Evolutionary conservation across 257 asterid species (phyloP), one percentile per base, ranked within the genome.

Genomic region (Cordia subcordata): DNA sequence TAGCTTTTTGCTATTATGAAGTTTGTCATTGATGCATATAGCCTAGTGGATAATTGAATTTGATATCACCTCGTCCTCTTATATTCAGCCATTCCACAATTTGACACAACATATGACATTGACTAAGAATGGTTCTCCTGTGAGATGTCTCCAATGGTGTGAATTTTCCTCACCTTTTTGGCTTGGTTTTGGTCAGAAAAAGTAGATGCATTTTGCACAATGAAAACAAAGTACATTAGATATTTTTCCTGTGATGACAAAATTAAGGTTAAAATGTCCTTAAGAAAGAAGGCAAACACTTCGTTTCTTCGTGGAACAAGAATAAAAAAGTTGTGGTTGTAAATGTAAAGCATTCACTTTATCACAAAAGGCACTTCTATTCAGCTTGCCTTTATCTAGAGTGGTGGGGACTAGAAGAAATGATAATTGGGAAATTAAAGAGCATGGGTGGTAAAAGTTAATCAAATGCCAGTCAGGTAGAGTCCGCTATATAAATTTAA

Each of bases 331-430:
- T 11, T 49, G 27, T 49, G 54, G 54, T n/a, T 47, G 52, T n/a
- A 47, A 47, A 49, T 47, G 52, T n/a, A 47, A 47, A 12, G 52
- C 52, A 18, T 47, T 47, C 52, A 47, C 47, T 42, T 42, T 42
- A 10, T 42, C 47, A 42, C 47, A 42, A 42, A 42, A 42, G 10
- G 47, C 4, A 42, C 10, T 42, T 42, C 5, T 42, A 42, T 13
- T 10, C 47, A 42, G 1, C 15, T 42, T 13, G 4, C 47, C 47
- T 13, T 42, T 13, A 42, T 9, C 15, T 42, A 2, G 14, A 9
- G 10, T 42, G 35, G 35, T 27, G 35, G 35, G 35, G 35, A 27
- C 35, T 27, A 27, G 6, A 27, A 27, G 35, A 27, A 27, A 27
- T 27, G 35, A 27, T 27, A 27, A 27, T 6, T 27, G 6, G 6